Evolutionary conservation across 768 basidiomycete genomes (phyloP).

Genomic region (Mycena albidolilacea): DNA sequence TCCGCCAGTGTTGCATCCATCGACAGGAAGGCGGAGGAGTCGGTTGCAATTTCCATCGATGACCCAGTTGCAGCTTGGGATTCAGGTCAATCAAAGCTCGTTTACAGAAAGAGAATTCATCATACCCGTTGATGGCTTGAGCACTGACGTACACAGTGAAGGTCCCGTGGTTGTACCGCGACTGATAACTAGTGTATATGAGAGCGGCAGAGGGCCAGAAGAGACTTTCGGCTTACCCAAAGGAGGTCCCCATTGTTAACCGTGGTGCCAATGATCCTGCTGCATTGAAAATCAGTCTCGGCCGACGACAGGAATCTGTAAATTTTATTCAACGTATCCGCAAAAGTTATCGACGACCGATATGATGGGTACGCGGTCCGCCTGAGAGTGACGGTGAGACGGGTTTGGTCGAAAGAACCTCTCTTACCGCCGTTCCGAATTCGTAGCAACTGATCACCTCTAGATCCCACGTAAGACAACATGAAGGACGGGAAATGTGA

Average conservation of each 20-base stretch:
- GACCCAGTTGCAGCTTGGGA: slow-evolving; percentile 11
- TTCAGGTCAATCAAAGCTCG: neutral
- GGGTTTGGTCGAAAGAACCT: neutral
- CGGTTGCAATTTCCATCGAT: slow-evolving; percentile 40
- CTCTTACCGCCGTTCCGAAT: neutral
- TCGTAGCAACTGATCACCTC: slow-evolving; percentile 3
- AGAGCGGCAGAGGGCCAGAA: no score
- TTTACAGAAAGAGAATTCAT: neutral
- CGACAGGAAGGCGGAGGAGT: slow-evolving; percentile 38
- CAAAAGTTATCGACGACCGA: slow-evolving; percentile 22
- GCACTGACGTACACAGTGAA: slow-evolving; percentile 10
- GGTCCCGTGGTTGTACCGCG: slow-evolving; percentile 6
- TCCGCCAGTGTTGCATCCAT: slow-evolving; percentile 38
- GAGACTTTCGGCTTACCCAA: neutral
- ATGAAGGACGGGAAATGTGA: neutral
- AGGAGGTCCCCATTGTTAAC: neutral
- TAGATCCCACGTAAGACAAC: neutral
- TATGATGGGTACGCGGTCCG: neutral
- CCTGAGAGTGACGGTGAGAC: neutral
- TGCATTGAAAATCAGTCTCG: neutral
- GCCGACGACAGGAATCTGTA: neutral
- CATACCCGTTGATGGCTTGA: neutral
- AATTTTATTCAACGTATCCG: neutral
- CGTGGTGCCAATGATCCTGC: neutral
- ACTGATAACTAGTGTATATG: neutral